Conservation (phyloP, 2,329 filamentous ascomycete species). For the Aspergillus sp. region DNA sequence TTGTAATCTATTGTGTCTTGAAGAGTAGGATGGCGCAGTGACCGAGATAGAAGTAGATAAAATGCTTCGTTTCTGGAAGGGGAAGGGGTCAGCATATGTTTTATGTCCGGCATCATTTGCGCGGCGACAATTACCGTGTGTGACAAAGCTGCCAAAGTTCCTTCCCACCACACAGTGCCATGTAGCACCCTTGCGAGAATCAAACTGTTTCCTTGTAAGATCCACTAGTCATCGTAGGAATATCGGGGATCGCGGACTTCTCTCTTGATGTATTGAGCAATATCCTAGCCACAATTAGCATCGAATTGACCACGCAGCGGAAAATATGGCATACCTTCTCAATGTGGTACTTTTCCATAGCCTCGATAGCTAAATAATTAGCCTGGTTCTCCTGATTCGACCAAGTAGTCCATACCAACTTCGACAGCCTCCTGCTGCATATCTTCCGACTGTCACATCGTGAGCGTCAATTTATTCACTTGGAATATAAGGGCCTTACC, state of each 20-base stretch:
- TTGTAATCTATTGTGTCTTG: constrained; percentile 77
- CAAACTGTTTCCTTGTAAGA: constrained; percentile 65
- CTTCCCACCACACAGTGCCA: constrained; percentile 99
- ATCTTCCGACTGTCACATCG: constrained; percentile 74
- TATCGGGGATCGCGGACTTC: constrained; percentile 59
- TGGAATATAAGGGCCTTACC: constrained; percentile 57
- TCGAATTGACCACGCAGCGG: not conserved
- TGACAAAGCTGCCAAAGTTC: constrained; percentile 99
- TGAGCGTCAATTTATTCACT: constrained; percentile 16
- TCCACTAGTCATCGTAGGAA: constrained; percentile 17
- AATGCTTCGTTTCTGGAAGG: constrained; percentile 89
- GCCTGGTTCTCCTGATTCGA: constrained; percentile 13
- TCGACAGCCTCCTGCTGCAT: constrained; percentile 96
- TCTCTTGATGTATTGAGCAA: constrained; percentile 93
- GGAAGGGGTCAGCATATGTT: constrained; percentile 14
- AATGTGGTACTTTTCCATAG: constrained; percentile 70
- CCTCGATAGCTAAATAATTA: constrained; percentile 61
- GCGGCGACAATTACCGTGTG: constrained; percentile 68
- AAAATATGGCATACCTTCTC: constrained; percentile 59
- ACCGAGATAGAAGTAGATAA: constrained; percentile 99
- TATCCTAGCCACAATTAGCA: constrained; percentile 62
- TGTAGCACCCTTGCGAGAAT: constrained; percentile 93
- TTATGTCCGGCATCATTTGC: not conserved
- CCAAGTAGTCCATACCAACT: constrained; percentile 67
- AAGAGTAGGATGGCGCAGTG: constrained; percentile 98